Conservation (phyloP, 179 eudicot genomes). For the Carnegiea gigantea region DNA sequence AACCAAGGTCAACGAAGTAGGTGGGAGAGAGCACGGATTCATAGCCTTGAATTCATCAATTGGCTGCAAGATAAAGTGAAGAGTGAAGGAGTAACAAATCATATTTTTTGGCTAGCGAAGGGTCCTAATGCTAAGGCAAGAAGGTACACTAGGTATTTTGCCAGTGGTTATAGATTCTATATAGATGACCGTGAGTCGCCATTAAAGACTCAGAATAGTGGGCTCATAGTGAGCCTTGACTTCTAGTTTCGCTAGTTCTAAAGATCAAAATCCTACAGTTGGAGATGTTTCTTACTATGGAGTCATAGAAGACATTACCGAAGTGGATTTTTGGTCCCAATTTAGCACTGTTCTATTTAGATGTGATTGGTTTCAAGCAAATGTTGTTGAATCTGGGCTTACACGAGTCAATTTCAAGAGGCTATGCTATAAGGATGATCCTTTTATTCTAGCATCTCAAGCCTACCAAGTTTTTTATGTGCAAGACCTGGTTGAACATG, state of each 20-base stretch:
- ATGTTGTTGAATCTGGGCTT: neutral
- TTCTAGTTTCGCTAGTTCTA: constrained; percentile 9
- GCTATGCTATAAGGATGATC: neutral
- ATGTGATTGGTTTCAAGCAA: constrained; percentile 6
- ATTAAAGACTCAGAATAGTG: constrained; percentile 4
- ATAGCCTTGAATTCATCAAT: neutral
- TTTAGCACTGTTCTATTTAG: constrained; percentile 10
- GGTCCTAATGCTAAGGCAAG: too few relatives aligned
- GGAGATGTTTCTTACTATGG: constrained; percentile 15
- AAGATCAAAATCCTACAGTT: neutral
- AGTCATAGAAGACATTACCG: constrained; percentile 5
- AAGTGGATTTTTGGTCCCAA: neutral
- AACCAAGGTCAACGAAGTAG: neutral
- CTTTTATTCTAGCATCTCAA: constrained; percentile 9
- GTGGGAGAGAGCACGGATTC: constrained; percentile 5
- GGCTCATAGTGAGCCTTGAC: constrained; percentile 7
- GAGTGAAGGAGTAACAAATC: neutral
- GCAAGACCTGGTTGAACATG: neutral
- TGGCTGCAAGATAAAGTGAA: constrained; percentile 2
- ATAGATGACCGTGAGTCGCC: neutral
- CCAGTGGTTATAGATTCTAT: constrained; percentile 11
- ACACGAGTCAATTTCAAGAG: constrained; percentile 1
- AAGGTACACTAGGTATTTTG: neutral
- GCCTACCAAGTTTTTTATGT: constrained; percentile 1
- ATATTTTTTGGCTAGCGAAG: too few relatives aligned